Evolutionary conservation across 78 protist species (phyloP), one percentile per base, ranked within the genome.

Genomic region (Dictyostelium purpureum): DNA sequence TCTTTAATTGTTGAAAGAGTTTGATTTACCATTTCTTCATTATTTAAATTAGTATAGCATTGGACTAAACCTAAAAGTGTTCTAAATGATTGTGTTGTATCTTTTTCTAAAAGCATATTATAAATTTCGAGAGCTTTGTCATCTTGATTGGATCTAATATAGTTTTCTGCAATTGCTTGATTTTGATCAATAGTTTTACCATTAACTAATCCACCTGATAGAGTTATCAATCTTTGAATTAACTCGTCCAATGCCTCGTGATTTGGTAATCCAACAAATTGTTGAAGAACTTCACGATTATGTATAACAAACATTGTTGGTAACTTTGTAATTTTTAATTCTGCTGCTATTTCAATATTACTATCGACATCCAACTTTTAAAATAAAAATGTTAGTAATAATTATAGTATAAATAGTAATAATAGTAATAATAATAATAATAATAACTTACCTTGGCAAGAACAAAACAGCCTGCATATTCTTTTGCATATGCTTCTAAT

Each of bases 171-270:
- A 5, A 35, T 26, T 14, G 57, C 45, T 45, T 43, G 38, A 16
- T 12, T 16, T 47, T 71, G 61, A 5, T 43, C 79, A 28, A 71
- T 28, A 0, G 79, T 9, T 45, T 71, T 71, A 24, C 31, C 56
- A 16, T 40, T 59, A 45, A 71, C 10, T 1, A 71, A 2, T 26
- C 79, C 79, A 71, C 79, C 79, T 28, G 79, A 71, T 47, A 71
- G 28, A 19, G 40, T 71, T 2, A 71, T 40, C 2, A 71, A 28
- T 43, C 28, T 59, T 16, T 12, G 6, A 45, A 71, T 18, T 0
- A 71, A 11, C 45, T 26, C 45, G n/a, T 71, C 59, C 31, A 71
- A 43, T 45, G 54, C 9, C 26, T 43, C 59, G 16, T 71, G 52
- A 45, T 71, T 59, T 40, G 59, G 54, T 28, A 45, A 45, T 71